Conservation (phyloP, 148 eudicot genomes). For the Dysphania ambrosioides region DNA sequence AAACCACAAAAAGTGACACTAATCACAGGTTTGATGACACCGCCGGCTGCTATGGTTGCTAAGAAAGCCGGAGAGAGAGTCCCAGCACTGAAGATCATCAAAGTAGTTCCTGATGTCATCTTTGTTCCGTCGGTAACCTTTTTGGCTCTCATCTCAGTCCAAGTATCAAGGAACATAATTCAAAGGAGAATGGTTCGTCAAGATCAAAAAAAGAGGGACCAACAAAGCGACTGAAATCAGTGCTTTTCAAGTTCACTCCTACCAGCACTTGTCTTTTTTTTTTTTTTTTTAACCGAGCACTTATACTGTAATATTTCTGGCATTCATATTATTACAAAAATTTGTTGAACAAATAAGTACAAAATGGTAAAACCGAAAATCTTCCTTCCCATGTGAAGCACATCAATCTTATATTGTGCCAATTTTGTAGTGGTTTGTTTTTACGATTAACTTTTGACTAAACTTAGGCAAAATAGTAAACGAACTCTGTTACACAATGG, state of each 20-base stretch:
- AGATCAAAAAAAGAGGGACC: conserved; percentile 7
- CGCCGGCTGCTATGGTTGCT: conserved; percentile 92
- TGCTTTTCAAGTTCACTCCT: background rate
- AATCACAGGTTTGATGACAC: conserved; percentile 74
- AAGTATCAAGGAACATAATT: conserved; percentile 59
- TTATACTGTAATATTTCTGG: background rate
- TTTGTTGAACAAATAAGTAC: no score
- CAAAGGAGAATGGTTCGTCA: conserved; percentile 27
- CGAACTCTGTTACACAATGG: no score
- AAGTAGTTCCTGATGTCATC: conserved; percentile 69
- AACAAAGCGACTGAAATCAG: background rate
- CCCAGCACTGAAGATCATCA: conserved; percentile 66
- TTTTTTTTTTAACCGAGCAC: background rate
- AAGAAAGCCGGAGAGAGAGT: conserved; percentile 79
- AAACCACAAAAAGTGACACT: conserved; percentile 56
- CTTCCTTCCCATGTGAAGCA: no score
- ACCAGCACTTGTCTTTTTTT: background rate
- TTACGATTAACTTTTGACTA: no score
- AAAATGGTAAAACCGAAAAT: no score
- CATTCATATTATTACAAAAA: background rate
- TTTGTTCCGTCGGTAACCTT: conserved; percentile 83
- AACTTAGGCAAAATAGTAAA: no score
- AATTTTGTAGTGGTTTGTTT: no score
- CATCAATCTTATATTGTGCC: no score
- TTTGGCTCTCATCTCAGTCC: conserved; percentile 66